Percentiles rank a stretch among this genome's conserved stretches.
Evolutionary conservation across 768 basidiomycete species (phyloP).

Genomic region (Pisolithus albus): DNA sequence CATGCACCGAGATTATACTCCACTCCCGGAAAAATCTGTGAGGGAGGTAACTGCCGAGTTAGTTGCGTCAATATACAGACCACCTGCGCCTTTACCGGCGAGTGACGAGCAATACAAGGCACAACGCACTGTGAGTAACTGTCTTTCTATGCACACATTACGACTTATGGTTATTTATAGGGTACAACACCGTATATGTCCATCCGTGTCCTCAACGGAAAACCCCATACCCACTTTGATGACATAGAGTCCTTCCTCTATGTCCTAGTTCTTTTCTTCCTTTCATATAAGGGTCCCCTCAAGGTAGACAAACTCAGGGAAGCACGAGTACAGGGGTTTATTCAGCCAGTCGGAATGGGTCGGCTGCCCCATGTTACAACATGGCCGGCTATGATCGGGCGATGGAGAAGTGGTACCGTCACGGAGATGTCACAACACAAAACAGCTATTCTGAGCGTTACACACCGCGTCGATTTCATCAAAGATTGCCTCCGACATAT

Average conservation of each 20-base stretch:
- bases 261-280: slow-evolving; percentile 10
- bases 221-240: slow-evolving; percentile 5
- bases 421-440: no score
- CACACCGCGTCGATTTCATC: no score
- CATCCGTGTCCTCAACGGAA: slow-evolving; percentile 1
- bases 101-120: background rate
- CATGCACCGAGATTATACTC: background rate
- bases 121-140: background rate
- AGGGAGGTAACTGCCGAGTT: no score
- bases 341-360: background rate
- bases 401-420: background rate
- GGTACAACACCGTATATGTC: slow-evolving; percentile 11
- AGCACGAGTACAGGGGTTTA: slow-evolving; percentile 1
- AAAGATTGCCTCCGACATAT: no score
- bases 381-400: slow-evolving; percentile 1
- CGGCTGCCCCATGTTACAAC: background rate
- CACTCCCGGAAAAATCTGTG: background rate
- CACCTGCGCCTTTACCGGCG: background rate
- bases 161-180: background rate
- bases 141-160: background rate
- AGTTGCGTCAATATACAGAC: accelerated
- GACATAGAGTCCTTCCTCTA: slow-evolving; percentile 15
- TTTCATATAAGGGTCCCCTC: slow-evolving; percentile 6
- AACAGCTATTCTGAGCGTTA: no score
- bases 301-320: background rate